These are phyloP conservation scores for Leonotis leonurus DNA, from an alignment of 257 asterid species.

Conservation along the genomic window DNA sequence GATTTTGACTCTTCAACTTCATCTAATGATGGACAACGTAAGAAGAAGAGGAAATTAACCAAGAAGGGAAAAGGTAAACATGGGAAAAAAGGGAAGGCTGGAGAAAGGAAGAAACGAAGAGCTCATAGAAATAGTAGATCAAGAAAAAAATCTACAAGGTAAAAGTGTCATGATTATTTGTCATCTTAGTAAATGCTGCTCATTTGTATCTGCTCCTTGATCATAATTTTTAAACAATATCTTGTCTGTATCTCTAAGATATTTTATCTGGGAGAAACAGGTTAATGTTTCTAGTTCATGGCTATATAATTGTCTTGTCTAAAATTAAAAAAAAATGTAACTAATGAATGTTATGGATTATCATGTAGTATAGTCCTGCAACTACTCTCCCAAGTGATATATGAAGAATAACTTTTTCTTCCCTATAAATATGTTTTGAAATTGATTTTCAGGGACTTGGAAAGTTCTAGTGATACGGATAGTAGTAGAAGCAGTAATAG, in stretches of 20 bases:
- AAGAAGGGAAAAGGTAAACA: slow-evolving; percentile 40
- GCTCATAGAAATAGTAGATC: slow-evolving; percentile 37
- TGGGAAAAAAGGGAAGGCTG: slow-evolving; percentile 37
- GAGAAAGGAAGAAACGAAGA: slow-evolving; percentile 37
- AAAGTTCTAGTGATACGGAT: slow-evolving; percentile 61
- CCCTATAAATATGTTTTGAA: neutral
- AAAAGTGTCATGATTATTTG: neutral
- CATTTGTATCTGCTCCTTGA: neutral
- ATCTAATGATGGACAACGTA: slow-evolving; percentile 72
- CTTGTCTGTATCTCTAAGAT: neutral
- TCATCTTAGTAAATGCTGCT: slow-evolving; percentile 2
- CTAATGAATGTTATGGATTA: neutral
- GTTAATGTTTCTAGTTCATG: neutral
- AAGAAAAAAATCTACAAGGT: slow-evolving; percentile 52
- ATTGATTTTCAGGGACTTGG: slow-evolving; percentile 43
- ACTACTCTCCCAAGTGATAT: neutral
- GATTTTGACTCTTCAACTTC: slow-evolving; percentile 68
- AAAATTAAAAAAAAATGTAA: neutral
- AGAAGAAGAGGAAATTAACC: slow-evolving; percentile 60
- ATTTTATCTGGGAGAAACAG: neutral
- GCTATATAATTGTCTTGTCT: slow-evolving; percentile 1
- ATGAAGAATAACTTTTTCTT: neutral
- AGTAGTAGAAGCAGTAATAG: slow-evolving; percentile 45
- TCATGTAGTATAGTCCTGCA: slow-evolving; percentile 8
- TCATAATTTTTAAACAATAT: slow-evolving; percentile 3